These are phyloP conservation scores for Phytophthora multivora DNA, from an alignment of 352 stramenopile genomes.

Conservation along the genomic window DNA sequence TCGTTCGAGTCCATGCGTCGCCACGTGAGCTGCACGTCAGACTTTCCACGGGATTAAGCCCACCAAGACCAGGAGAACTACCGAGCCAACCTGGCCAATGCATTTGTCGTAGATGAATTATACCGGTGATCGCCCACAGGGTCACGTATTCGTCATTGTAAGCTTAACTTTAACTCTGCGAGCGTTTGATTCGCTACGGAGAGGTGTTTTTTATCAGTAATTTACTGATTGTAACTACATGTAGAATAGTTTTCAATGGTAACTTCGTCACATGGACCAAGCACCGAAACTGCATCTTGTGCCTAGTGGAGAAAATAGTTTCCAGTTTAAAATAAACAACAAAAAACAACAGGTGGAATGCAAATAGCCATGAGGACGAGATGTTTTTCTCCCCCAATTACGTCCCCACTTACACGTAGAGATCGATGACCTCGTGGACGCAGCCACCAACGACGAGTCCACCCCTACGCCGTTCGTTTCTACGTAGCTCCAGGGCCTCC, in stretches of 20 bases:
- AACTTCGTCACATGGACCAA: not conserved
- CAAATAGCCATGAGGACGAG: no score
- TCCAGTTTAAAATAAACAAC: no score
- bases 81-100: slow-evolving; percentile 16
- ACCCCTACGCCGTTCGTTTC: not conserved
- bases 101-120: slow-evolving; percentile 15
- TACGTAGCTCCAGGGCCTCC: not conserved
- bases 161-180: slow-evolving; percentile 5
- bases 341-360: no score
- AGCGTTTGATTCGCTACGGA: slow-evolving; percentile 4
- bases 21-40: slow-evolving; percentile 26
- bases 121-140: not conserved
- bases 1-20: slow-evolving; percentile 18
- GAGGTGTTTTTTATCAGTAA: no score
- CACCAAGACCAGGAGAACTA: slow-evolving; percentile 19
- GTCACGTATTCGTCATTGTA: not conserved
- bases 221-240: no score
- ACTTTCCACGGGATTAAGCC: slow-evolving; percentile 14
- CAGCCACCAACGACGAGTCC: not conserved
- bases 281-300: not conserved
- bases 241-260: not conserved
- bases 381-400: no score
- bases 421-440: slow-evolving; percentile 10
- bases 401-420: not conserved
- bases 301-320: no score